Evolutionary conservation across 140 eudicot genomes (phyloP), one percentile per base, ranked within the genome.

Genomic region (Bidens hawaiensis): DNA sequence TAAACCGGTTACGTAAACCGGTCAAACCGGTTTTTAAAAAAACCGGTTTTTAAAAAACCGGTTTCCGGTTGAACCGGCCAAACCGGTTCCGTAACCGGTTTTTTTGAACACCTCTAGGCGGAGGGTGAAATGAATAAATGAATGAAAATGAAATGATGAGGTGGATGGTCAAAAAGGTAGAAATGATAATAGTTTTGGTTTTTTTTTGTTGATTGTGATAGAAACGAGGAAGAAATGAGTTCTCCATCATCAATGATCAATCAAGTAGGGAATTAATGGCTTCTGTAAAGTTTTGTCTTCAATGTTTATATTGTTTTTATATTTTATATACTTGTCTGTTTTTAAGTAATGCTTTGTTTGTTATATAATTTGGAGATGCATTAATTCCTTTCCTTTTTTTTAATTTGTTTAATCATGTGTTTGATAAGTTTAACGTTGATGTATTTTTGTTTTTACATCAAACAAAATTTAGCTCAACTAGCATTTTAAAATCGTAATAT

Each of bases 131-230:
- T n/a, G n/a, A n/a, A n/a, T n/a, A n/a, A n/a, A n/a, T n/a, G n/a
- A n/a, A n/a, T n/a, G n/a, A n/a, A n/a, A n/a, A n/a, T n/a, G 28
- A 46, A 56, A 73, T 55, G 68, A 26, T 58, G 59, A 64, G 22
- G 11, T 10, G 21, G 59, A 3, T 54, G 16, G 60, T 54, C 60
- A 54, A 54, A 54, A 73, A 74, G 27, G 68, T 21, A 55, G 61
- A 47, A 72, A 63, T 51, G 0, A 11, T 51, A 65, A 30, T 3
- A 3, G 43, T 36, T 65, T 46, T 65, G 45, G 72, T 68, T 13
- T 65, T 73, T 73, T 74, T 74, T 66, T 58, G 78, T 59, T 74
- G 78, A 74, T 74, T 74, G 78, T 74, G 78, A 74, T 59, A 57
- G 55, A 65, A 74, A 58, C 78, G 50, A 74, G 74, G 69, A 74